phyloP scores from a whole-genome alignment of 108 stramenopile species.

The Fistulifera pelliculosa region DNA sequence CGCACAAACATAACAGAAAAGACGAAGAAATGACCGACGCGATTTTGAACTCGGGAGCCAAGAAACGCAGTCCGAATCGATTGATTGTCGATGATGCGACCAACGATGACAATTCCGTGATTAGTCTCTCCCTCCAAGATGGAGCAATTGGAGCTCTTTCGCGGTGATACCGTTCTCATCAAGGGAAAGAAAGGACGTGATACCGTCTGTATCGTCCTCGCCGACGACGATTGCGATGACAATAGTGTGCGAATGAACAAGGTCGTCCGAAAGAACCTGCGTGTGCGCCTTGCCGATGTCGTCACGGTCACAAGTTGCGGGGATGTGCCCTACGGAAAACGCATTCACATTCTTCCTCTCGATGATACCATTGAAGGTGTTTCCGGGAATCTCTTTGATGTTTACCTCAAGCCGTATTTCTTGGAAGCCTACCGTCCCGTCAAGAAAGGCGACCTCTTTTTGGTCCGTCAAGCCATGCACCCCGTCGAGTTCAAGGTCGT shows the following conservation, averaged over 20 bases:
- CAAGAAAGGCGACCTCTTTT: slow-evolving; percentile 97
- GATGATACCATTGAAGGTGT: slow-evolving; percentile 99
- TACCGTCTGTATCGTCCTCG: slow-evolving; percentile 97
- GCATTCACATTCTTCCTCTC: slow-evolving; percentile 95
- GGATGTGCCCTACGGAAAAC: slow-evolving; percentile 98
- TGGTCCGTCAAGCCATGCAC: slow-evolving; percentile 98
- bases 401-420: slow-evolving; percentile 99
- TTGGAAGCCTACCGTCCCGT: slow-evolving; percentile 99
- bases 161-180: slow-evolving; percentile 97
- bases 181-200: slow-evolving; percentile 99
- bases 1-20: slow-evolving; percentile 17
- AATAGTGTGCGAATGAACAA: slow-evolving; percentile 98
- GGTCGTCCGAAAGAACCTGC: slow-evolving; percentile 97
- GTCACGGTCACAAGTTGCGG: slow-evolving; percentile 92
- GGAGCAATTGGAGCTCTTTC: slow-evolving; percentile 98
- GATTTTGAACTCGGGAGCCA: slow-evolving; percentile 52
- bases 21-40: slow-evolving; percentile 88
- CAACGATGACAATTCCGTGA: slow-evolving; percentile 98
- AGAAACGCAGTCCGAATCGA: slow-evolving; percentile 97
- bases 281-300: slow-evolving; percentile 94
- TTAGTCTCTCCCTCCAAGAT: slow-evolving; percentile 90
- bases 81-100: slow-evolving; percentile 99
- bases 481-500: slow-evolving; percentile 99
- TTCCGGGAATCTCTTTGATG: slow-evolving; percentile 98
- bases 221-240: slow-evolving; percentile 96